Evolutionary conservation across 331 rosid genomes (phyloP).

Genomic region (Rhamnella rubrinervis): DNA sequence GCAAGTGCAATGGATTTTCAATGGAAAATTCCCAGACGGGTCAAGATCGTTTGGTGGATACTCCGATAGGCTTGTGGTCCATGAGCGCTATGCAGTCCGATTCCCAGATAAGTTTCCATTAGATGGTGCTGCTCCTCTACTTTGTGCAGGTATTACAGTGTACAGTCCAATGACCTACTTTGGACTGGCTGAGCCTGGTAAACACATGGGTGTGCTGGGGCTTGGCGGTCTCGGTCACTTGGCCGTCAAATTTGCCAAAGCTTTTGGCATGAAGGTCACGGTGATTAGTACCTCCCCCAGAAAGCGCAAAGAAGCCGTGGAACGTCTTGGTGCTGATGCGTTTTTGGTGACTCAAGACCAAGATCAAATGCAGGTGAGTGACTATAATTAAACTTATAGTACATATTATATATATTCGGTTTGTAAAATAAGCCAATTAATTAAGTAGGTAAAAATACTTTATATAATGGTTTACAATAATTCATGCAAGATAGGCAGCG

Average conservation of each 20-base stretch:
- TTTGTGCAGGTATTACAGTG: slow-evolving; percentile 58
- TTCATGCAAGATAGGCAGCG: slow-evolving; percentile 1
- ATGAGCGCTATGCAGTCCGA: slow-evolving; percentile 16
- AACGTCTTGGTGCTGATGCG: slow-evolving; percentile 26
- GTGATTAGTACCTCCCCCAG: slow-evolving; percentile 34
- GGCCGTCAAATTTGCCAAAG: slow-evolving; percentile 34
- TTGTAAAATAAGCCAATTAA: not conserved
- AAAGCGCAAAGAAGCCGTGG: slow-evolving; percentile 29
- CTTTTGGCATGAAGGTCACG: slow-evolving; percentile 29
- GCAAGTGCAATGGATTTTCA: not conserved
- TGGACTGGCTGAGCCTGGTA: slow-evolving; percentile 20
- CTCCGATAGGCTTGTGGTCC: slow-evolving; percentile 26
- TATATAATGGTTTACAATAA: not conserved
- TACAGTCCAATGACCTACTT: slow-evolving; percentile 47
- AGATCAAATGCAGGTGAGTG: slow-evolving; percentile 22
- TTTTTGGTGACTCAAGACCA: slow-evolving; percentile 28
- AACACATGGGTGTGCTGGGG: slow-evolving; percentile 30
- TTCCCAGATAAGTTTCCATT: not conserved
- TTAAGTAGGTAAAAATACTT: no score
- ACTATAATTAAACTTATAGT: no score
- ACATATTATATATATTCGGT: not conserved
- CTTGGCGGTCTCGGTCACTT: slow-evolving; percentile 41
- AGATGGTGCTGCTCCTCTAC: slow-evolving; percentile 17
- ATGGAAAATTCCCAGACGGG: slow-evolving; percentile 5
- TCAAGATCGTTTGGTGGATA: slow-evolving; percentile 31